Conservation (phyloP, 352 stramenopile species). For the Globisporangium uncinulatum region DNA sequence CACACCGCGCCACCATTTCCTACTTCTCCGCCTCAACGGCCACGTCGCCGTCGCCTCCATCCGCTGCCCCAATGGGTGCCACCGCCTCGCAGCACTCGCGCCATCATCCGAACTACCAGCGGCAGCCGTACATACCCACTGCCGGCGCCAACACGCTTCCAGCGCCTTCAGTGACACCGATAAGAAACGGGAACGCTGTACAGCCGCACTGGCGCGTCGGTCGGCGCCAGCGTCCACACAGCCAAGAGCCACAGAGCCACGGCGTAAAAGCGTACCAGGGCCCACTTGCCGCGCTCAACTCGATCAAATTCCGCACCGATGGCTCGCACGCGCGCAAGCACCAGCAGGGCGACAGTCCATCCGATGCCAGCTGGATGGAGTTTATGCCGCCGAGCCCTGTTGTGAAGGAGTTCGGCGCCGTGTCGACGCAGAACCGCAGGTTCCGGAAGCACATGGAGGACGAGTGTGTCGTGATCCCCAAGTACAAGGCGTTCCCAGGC, state of each 20-base stretch:
- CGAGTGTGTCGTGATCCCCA: conserved; percentile 70
- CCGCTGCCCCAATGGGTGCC: conserved; percentile 25
- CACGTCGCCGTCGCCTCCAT: not conserved
- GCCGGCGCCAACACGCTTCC: not conserved
- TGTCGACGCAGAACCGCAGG: conserved; percentile 77
- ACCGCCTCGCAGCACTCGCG: conserved; percentile 30
- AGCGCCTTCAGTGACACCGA: not conserved
- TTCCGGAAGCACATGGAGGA: conserved; percentile 83
- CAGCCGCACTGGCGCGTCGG: conserved; percentile 11
- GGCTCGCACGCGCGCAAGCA: conserved; percentile 4
- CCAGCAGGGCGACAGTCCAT: conserved; percentile 12
- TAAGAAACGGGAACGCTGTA: not conserved
- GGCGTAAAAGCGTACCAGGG: not conserved
- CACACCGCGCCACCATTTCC: conserved; percentile 7
- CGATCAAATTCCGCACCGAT: conserved; percentile 12
- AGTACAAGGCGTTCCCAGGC: conserved; percentile 48
- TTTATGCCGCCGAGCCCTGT: conserved; percentile 30
- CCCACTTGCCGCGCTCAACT: not conserved
- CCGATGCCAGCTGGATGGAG: conserved; percentile 18
- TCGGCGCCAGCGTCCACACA: conserved; percentile 5
- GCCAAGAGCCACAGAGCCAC: not conserved
- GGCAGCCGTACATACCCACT: not conserved
- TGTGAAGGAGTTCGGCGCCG: conserved; percentile 60
- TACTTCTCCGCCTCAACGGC: not conserved
- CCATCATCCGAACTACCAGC: conserved; percentile 8